phyloP scores from a whole-genome alignment of 2,329 filamentous ascomycete genomes.

The Penicillium janthinellum region DNA sequence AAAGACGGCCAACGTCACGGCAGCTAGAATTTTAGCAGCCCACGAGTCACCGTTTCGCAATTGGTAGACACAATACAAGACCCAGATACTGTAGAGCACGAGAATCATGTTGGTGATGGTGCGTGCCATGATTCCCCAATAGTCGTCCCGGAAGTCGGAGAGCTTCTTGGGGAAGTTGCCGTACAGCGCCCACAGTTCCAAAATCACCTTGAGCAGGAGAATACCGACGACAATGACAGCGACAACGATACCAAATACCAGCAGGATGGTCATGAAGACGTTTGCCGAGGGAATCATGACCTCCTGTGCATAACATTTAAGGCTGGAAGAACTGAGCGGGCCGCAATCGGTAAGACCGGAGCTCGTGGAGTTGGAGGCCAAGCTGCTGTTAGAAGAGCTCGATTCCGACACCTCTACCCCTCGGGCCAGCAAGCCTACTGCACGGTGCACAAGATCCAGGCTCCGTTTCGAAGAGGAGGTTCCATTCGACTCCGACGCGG shows the following conservation, averaged over 20 bases:
- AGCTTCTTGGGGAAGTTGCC: constrained; percentile 80
- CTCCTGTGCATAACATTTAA: constrained; percentile 81
- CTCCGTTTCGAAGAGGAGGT: constrained; percentile 56
- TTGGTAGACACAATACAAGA: constrained; percentile 93
- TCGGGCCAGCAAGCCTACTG: constrained; percentile 56
- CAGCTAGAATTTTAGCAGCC: constrained; percentile 84
- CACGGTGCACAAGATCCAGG: constrained; percentile 47
- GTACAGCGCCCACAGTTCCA: constrained; percentile 90
- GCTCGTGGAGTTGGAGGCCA: constrained; percentile 39
- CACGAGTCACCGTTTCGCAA: constrained; percentile 93
- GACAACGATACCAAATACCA: constrained; percentile 85
- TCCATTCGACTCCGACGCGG: constrained; percentile 56
- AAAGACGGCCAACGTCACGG: constrained; percentile 76
- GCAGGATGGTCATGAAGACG: constrained; percentile 92
- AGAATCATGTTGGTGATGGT: constrained; percentile 89
- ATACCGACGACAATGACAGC: constrained; percentile 82
- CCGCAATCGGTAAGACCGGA: constrained; percentile 26
- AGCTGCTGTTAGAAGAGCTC: constrained; percentile 16
- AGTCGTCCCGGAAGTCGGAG: constrained; percentile 86
- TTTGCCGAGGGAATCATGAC: constrained; percentile 84
- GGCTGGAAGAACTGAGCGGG: constrained; percentile 65
- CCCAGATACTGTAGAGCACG: constrained; percentile 91
- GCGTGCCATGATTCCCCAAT: constrained; percentile 90
- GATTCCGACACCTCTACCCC: constrained; percentile 29
- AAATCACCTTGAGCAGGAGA: constrained; percentile 83